Base-by-base conservation (phyloP, 441 rosid genomes). In the Corymbia calophylla region DNA sequence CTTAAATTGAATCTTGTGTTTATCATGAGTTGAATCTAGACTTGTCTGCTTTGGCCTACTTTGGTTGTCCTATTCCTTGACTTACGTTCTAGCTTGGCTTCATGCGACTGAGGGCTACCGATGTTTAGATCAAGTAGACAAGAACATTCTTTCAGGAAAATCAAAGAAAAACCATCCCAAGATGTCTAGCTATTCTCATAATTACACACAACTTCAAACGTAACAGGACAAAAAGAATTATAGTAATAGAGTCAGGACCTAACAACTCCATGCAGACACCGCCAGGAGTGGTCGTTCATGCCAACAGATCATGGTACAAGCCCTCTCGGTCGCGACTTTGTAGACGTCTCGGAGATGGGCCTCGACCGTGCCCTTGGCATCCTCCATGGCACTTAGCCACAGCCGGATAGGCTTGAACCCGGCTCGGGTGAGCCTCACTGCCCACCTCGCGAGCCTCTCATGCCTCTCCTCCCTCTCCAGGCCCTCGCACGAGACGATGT, bases 301-400 rank as follows among this genome's bases (percentile, higher is more conserved):
- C 97, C 97, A 95, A 87, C 95, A 95, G 87, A 94, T 94, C 93
- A 92, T 94, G 88, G 92, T 88, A 39, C 95, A 90, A 23, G 91
- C 85, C 77, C 91, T 93, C 88, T 93, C 94, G 18, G 88, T 87
- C 25, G 92, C 86, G 84, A 92, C 90, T 89, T 92, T 95, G 87
- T 89, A 93, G 15, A 95, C 95, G 17, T 92, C 92, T 87, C 87
- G 90, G 4, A 93, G 94, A 86, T 55, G 92, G 8, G 89, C 81
- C 86, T 92, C 93, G 53, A 90, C 91, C 55, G 91, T 88, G 88
- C 88, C 92, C 88, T 93, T 90, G 53, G 88, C 88, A 82, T 93
- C 92, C 62, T 91, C 93, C 25, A 62, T 53, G 9, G 90, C 87
- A 60, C 87, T 68, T 13, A 14, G 68, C 94, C 94, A 92, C 31